These are phyloP conservation scores for Sphagnum magellanicum DNA, from an alignment of 228 moss, liverwort and hornwort genomes.

Conservation along the genomic window DNA sequence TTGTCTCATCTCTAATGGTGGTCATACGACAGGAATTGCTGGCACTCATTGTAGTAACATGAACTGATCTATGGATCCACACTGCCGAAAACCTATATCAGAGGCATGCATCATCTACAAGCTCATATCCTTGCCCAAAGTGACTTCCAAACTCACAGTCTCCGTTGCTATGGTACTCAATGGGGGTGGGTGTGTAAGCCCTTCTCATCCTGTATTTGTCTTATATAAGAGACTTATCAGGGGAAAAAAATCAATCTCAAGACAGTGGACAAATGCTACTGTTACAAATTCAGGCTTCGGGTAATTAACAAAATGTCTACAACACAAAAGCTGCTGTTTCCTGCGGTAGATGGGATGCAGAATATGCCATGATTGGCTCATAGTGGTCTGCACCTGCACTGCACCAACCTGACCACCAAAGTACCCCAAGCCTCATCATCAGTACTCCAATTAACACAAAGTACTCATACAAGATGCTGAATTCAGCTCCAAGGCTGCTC, in stretches of 20 bases:
- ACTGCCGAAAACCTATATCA: too few species aligned
- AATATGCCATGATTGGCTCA: conserved; percentile 29
- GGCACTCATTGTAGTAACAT: too few species aligned
- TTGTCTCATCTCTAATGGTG: too few species aligned
- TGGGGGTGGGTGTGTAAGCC: not conserved
- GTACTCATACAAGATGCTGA: too few species aligned
- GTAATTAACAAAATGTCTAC: conserved; percentile 1
- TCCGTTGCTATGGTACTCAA: conserved; percentile 7
- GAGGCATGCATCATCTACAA: too few species aligned
- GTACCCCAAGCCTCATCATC: not conserved
- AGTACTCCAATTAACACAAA: not conserved
- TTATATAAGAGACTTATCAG: not conserved
- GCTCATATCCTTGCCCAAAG: too few species aligned
- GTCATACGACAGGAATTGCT: too few species aligned
- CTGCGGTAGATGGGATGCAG: conserved; percentile 15
- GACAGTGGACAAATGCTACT: conserved; percentile 1
- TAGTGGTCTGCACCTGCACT: conserved; percentile 42
- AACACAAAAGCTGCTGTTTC: conserved; percentile 20
- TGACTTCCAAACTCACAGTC: not conserved
- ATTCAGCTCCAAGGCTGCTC: too few species aligned
- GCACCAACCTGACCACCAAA: conserved; percentile 21
- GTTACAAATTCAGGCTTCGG: conserved; percentile 15
- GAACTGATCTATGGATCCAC: too few species aligned
- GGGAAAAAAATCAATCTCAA: not conserved
- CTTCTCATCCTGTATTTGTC: not conserved